These are phyloP conservation scores for Rhinocladiella mackenziei DNA, from an alignment of 2,329 filamentous ascomycete genomes.

Conservation along the genomic window DNA sequence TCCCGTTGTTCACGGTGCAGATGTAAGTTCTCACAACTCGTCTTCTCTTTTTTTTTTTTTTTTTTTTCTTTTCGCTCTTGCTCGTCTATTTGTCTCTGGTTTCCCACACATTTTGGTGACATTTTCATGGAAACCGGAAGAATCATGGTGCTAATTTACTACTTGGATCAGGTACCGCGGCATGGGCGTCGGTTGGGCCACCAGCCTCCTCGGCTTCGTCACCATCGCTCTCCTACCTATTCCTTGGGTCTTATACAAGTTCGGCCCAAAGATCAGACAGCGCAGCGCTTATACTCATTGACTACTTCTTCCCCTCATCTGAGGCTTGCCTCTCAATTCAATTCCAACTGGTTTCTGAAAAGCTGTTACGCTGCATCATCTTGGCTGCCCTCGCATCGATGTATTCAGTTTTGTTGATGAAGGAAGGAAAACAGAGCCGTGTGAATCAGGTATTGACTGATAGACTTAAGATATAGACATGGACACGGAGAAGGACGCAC, in stretches of 20 bases:
- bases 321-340: too few species aligned
- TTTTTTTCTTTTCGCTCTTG: neutral
- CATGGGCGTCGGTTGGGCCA: conserved; percentile 35
- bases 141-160: neutral
- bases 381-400: too few species aligned
- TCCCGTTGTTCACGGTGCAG: conserved; percentile 37
- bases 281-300: conserved; percentile 35
- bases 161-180: conserved; percentile 26
- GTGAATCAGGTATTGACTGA: too few species aligned
- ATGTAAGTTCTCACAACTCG: conserved; percentile 28
- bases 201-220: conserved; percentile 35
- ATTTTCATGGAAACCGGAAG: too few species aligned
- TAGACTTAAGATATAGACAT: too few species aligned
- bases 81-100: neutral
- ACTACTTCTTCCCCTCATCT: too few species aligned
- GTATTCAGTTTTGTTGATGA: too few species aligned
- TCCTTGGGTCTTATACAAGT: conserved; percentile 44
- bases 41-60: neutral
- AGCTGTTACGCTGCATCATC: too few species aligned
- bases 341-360: too few species aligned
- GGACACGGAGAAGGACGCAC: too few species aligned
- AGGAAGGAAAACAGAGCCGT: too few species aligned
- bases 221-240: conserved; percentile 38
- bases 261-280: conserved; percentile 37
- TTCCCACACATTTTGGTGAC: too few species aligned